Evolutionary conservation across 2,329 filamentous ascomycete genomes (phyloP).

Genomic region (Beauveria australis): DNA sequence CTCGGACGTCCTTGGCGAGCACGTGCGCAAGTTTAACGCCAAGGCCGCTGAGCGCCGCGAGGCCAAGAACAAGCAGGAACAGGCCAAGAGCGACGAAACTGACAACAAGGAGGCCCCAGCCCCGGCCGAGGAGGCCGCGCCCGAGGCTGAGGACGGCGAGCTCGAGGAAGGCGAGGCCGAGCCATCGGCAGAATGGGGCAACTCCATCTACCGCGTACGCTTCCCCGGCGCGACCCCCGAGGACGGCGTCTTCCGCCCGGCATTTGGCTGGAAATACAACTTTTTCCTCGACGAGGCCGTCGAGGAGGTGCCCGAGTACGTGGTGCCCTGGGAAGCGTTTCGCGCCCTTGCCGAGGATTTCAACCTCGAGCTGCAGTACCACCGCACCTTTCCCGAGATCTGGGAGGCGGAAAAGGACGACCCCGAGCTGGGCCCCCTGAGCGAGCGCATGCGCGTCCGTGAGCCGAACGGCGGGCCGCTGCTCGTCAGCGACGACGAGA

Average conservation of each 20-base stretch:
- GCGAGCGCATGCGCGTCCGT: slow-evolving; percentile 91
- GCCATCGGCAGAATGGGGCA: slow-evolving; percentile 75
- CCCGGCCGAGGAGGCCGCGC: slow-evolving; percentile 16
- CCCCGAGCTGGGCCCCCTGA: slow-evolving; percentile 68
- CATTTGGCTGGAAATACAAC: slow-evolving; percentile 96
- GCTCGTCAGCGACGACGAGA: slow-evolving; percentile 73
- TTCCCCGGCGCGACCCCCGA: slow-evolving; percentile 77
- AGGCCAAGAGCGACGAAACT: slow-evolving; percentile 15
- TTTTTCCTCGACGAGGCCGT: slow-evolving; percentile 96
- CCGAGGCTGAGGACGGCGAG: slow-evolving; percentile 33
- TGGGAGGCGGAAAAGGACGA: slow-evolving; percentile 91
- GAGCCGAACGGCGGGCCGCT: slow-evolving; percentile 59
- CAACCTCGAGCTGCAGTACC: slow-evolving; percentile 91
- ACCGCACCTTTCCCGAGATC: slow-evolving; percentile 82
- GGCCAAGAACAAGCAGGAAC: slow-evolving; percentile 28
- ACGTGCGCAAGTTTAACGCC: slow-evolving; percentile 70
- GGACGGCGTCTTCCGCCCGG: slow-evolving; percentile 86
- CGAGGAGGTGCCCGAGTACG: slow-evolving; percentile 92
- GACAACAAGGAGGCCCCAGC: slow-evolving; percentile 14
- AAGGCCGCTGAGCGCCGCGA: slow-evolving; percentile 31
- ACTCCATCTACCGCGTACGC: slow-evolving; percentile 82
- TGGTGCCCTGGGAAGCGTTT: slow-evolving; percentile 97
- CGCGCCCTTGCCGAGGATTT: slow-evolving; percentile 92
- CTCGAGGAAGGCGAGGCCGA: slow-evolving; percentile 55
- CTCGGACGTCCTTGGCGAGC: slow-evolving; percentile 77